Evolutionary conservation across 1,284 basidiomycete genomes (phyloP).

Genomic region (Paramarasmius palmivorus): DNA sequence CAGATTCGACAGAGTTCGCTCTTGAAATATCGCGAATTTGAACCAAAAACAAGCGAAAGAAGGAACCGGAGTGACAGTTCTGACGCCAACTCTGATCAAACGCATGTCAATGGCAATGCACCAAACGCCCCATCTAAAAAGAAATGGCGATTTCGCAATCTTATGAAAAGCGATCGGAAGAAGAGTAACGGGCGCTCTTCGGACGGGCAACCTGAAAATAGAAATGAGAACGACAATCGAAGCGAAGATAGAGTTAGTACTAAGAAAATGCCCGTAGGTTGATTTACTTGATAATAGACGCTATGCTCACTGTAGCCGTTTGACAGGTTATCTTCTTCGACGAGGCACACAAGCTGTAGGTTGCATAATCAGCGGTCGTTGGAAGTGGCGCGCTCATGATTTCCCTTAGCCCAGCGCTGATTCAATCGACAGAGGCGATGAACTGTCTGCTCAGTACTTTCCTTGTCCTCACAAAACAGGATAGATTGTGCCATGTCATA

Average conservation of each 20-base stretch:
- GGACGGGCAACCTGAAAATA: not conserved
- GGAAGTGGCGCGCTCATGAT: conserved; percentile 12
- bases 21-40: conserved; percentile 70
- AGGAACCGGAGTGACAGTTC: conserved; percentile 27
- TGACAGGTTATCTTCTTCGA: conserved; percentile 71
- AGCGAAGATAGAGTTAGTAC: conserved; percentile 33
- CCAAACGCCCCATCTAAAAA: conserved; percentile 23
- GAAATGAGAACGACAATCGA: conserved; percentile 27
- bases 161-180: conserved; percentile 26
- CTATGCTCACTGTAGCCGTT: too few species aligned
- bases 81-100: conserved; percentile 31
- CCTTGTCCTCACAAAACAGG: conserved; percentile 84
- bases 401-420: conserved; percentile 59
- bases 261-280: conserved; percentile 74
- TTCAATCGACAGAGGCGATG: conserved; percentile 76
- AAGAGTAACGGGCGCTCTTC: conserved; percentile 25
- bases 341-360: conserved; percentile 80
- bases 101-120: conserved; percentile 25
- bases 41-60: conserved; percentile 39
- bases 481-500: conserved; percentile 78
- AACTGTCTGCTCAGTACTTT: conserved; percentile 81
- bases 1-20: conserved; percentile 58
- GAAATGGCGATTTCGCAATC: conserved; percentile 21
- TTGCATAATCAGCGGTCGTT: conserved; percentile 10
- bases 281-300: too few species aligned